Percentiles rank a stretch among this genome's conserved stretches.
Evolutionary conservation across 495 filamentous ascomycete species (phyloP).

Genomic region (Parachaetomium inaequale): DNA sequence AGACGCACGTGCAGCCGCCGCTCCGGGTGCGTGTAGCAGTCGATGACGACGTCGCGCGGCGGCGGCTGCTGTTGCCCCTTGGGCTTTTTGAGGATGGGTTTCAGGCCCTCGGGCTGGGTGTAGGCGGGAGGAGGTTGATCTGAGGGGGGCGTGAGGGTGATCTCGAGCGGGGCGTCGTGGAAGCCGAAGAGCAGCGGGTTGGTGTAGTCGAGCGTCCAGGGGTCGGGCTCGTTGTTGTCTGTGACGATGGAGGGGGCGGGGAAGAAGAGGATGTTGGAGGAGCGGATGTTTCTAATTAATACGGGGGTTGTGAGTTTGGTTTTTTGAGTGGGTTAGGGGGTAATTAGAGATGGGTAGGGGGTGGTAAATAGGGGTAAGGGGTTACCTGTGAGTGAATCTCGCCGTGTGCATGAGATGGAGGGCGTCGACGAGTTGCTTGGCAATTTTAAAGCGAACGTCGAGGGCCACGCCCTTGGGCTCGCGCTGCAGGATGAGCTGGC

Average conservation of each 20-base stretch:
- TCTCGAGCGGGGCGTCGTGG: conserved; percentile 7
- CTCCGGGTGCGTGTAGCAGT: conserved; percentile 16
- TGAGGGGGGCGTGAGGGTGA: background rate
- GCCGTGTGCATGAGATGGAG: conserved; percentile 15
- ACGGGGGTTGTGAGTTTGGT: background rate
- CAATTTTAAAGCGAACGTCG: conserved; percentile 14
- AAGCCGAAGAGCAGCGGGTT: conserved; percentile 12
- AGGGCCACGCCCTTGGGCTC: conserved; percentile 3
- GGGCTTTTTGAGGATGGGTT: conserved; percentile 19
- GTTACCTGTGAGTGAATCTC: conserved; percentile 7
- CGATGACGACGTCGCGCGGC: conserved; percentile 4
- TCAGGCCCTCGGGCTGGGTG: conserved; percentile 4
- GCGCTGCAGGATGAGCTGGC: conserved; percentile 10
- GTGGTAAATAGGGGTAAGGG: background rate
- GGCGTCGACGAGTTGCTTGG: conserved; percentile 12
- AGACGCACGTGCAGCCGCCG: background rate
- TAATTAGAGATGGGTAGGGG: background rate
- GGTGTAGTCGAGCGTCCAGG: conserved; percentile 12
- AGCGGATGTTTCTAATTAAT: conserved; percentile 8
- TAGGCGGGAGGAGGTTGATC: background rate
- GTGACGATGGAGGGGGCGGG: background rate
- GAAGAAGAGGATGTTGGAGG: conserved; percentile 17
- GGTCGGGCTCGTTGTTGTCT: conserved; percentile 10
- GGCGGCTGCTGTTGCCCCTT: background rate
- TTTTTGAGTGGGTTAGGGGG: background rate